Conservation (phyloP, 768 basidiomycete genomes). For the Dioszegia hungarica region DNA sequence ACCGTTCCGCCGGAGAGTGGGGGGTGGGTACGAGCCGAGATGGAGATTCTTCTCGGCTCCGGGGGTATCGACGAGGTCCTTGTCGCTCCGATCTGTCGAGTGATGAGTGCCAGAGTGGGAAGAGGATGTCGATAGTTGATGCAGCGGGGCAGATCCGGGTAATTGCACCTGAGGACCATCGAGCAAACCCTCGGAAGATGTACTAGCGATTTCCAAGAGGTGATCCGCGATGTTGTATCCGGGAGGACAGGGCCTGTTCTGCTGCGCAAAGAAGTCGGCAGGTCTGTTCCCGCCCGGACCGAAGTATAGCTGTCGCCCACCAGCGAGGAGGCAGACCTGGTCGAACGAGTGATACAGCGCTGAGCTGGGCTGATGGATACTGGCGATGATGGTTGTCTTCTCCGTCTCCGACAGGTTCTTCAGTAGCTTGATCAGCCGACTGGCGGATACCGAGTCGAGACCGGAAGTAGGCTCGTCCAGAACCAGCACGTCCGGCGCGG, state of each 20-base stretch:
- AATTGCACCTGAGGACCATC: constrained; percentile 3
- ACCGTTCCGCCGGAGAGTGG: neutral
- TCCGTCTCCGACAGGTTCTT: constrained; percentile 66
- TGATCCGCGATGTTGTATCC: constrained; percentile 93
- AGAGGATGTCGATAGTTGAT: neutral
- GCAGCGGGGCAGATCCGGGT: neutral
- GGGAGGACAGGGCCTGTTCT: constrained; percentile 58
- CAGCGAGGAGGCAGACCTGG: constrained; percentile 66
- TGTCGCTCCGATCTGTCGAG: neutral
- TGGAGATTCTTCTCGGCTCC: constrained; percentile 7
- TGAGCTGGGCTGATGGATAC: constrained; percentile 83
- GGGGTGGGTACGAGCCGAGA: constrained; percentile 6
- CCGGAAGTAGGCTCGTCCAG: constrained; percentile 76
- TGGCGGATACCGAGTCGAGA: constrained; percentile 81
- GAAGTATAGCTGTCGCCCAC: constrained; percentile 69
- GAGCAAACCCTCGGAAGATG: constrained; percentile 10
- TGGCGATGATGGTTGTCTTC: constrained; percentile 77
- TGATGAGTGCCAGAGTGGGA: neutral
- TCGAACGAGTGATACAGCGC: constrained; percentile 82
- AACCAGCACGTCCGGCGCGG: constrained; percentile 75
- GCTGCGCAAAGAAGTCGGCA: constrained; percentile 60
- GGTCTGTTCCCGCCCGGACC: constrained; percentile 72
- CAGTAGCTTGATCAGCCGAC: constrained; percentile 71
- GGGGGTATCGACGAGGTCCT: constrained; percentile 6
- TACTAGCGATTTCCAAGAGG: constrained; percentile 78